These are phyloP conservation scores for Zygoascus meyerae DNA, from an alignment of 1,139 yeast genomes.

Conservation along the genomic window DNA sequence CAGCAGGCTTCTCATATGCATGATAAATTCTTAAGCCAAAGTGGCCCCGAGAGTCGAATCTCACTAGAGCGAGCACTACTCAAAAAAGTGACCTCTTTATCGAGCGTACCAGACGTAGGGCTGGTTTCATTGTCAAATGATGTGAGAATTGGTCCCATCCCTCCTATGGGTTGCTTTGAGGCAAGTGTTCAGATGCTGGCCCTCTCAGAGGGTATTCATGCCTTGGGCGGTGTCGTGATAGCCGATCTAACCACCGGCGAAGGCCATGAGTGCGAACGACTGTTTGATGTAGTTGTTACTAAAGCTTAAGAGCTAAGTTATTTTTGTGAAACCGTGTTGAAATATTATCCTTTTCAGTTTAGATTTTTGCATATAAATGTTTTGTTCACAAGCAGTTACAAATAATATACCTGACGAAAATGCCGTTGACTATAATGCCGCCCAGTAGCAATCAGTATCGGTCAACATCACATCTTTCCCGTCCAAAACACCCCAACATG, in stretches of 20 bases:
- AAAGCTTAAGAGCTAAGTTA: too few species aligned
- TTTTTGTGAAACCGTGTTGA: too few species aligned
- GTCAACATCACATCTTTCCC: background rate
- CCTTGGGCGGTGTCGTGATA: constrained; percentile 58
- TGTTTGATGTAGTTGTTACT: constrained; percentile 57
- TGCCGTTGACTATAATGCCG: too few species aligned
- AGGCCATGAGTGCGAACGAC: constrained; percentile 62
- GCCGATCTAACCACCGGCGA: constrained; percentile 64
- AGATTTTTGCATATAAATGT: too few species aligned
- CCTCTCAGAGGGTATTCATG: constrained; percentile 57
- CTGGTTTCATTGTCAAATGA: constrained; percentile 61
- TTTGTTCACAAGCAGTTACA: too few species aligned
- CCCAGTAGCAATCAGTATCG: background rate
- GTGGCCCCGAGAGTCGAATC: background rate
- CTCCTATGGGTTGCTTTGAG: constrained; percentile 58
- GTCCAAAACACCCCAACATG: constrained; percentile 1
- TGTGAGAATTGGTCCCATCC: constrained; percentile 56
- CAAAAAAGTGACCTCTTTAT: constrained; percentile 33
- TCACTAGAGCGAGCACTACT: constrained; percentile 19
- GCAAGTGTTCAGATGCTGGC: constrained; percentile 58
- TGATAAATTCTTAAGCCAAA: background rate
- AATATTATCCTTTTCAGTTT: too few species aligned
- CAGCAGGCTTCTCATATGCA: constrained; percentile 3
- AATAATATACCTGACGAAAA: too few species aligned
- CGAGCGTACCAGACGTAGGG: constrained; percentile 23